phyloP scores from a whole-genome alignment of 1,284 basidiomycete genomes.

The Leccinum subrobustum region DNA sequence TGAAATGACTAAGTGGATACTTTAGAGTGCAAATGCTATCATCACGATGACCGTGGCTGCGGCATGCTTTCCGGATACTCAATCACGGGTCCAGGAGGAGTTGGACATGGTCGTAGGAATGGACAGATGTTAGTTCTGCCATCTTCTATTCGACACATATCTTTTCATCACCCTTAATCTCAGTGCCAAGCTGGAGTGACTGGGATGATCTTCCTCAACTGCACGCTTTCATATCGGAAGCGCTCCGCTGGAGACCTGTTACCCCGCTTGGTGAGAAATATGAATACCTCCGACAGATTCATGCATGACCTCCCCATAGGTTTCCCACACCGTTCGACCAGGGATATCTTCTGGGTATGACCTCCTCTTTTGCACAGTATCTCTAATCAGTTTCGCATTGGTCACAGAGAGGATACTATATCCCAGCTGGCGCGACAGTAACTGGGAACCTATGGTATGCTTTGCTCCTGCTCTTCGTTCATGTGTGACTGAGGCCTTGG shows the following conservation, averaged over 20 bases:
- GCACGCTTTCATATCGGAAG: constrained; percentile 60
- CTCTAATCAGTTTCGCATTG: neutral
- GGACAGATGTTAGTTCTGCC: constrained; percentile 41
- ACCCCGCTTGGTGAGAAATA: constrained; percentile 43
- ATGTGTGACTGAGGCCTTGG: neutral
- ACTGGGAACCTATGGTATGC: constrained; percentile 58
- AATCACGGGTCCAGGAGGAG: constrained; percentile 56
- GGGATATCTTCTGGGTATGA: constrained; percentile 56
- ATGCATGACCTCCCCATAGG: constrained; percentile 30
- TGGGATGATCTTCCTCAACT: constrained; percentile 50
- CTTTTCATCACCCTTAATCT: neutral
- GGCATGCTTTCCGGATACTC: constrained; percentile 56
- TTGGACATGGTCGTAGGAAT: constrained; percentile 58
- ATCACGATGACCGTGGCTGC: constrained; percentile 61
- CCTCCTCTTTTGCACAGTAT: neutral
- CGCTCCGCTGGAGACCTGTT: constrained; percentile 64
- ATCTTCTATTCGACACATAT: neutral
- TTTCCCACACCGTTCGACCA: constrained; percentile 55
- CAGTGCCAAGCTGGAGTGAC: constrained; percentile 50
- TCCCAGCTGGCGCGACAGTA: constrained; percentile 57
- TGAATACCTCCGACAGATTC: neutral
- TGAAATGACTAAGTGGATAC: neutral
- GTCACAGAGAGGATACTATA: constrained; percentile 48
- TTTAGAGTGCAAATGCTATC: constrained; percentile 15
- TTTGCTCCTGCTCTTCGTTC: fast-evolving